These are phyloP conservation scores for Zanthoxylum bungeanum DNA, from an alignment of 345 rosid species.

Conservation along the genomic window DNA sequence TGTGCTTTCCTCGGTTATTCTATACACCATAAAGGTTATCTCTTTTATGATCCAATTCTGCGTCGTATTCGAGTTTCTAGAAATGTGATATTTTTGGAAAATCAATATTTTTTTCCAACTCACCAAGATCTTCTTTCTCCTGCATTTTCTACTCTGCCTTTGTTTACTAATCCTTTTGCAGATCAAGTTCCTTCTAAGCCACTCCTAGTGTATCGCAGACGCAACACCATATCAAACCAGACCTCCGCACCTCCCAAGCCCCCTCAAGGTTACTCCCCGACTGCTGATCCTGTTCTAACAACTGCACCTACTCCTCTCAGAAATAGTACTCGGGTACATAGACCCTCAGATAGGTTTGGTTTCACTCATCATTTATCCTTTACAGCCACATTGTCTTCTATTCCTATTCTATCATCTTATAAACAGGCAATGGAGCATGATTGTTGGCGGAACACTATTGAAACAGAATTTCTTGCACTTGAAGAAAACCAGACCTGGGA, in stretches of 20 bases:
- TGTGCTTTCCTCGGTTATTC: not conserved
- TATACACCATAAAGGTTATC: not conserved
- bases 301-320: not conserved
- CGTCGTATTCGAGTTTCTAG: not conserved
- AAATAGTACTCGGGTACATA: not conserved
- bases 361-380: not conserved
- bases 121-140: not conserved
- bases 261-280: not conserved
- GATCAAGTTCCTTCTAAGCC: not conserved
- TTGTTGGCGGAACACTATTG: not conserved
- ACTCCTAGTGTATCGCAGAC: not conserved
- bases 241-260: not conserved
- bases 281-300: not conserved
- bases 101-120: not conserved
- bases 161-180: not conserved
- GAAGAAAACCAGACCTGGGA: constrained; percentile 1
- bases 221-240: too few relatives aligned
- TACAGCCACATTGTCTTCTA: constrained; percentile 1
- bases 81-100: not conserved
- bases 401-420: not conserved
- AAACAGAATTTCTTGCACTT: not conserved
- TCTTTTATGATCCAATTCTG: not conserved
- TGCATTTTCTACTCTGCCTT: not conserved
- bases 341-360: not conserved
- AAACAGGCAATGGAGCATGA: not conserved